Conservation (phyloP, 2,329 filamentous ascomycete genomes). For the Paradendryphiella salina region DNA sequence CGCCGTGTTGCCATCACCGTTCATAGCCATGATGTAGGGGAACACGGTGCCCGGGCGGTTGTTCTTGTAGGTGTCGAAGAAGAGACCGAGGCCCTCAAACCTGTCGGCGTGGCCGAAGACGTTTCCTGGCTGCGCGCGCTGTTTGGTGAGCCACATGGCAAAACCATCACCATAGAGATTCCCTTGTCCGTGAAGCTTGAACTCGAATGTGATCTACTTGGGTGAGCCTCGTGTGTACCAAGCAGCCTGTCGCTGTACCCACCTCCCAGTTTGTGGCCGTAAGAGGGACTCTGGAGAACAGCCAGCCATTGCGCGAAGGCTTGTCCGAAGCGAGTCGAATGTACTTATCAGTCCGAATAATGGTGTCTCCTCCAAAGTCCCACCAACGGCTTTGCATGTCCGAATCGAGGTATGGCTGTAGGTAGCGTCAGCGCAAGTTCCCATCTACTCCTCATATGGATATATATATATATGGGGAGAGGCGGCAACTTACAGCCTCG, state of each 20-base stretch:
- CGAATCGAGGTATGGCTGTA: constrained; percentile 90
- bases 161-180: constrained; percentile 95
- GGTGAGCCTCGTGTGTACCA: constrained; percentile 26
- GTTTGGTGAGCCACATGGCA: constrained; percentile 96
- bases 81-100: constrained; percentile 93
- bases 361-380: constrained; percentile 95
- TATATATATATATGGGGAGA: not conserved
- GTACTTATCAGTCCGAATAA: constrained; percentile 77
- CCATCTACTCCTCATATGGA: not conserved
- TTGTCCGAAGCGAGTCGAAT: constrained; percentile 90
- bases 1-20: constrained; percentile 82
- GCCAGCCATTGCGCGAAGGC: constrained; percentile 87
- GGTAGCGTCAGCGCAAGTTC: constrained; percentile 16
- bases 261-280: constrained; percentile 98
- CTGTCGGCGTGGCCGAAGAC: constrained; percentile 88
- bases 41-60: constrained; percentile 94
- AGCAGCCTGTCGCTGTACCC: constrained; percentile 7
- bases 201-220: constrained; percentile 80
- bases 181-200: constrained; percentile 86
- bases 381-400: constrained; percentile 99
- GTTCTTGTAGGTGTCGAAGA: constrained; percentile 99
- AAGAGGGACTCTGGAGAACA: constrained; percentile 90
- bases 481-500: constrained; percentile 65
- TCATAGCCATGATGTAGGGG: constrained; percentile 98
- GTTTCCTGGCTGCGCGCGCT: constrained; percentile 75